A percentile compares a stretch with the other conserved stretches of the same genome.
These are phyloP conservation scores for Claviceps sorghi DNA, from an alignment of 2,329 filamentous ascomycete species.

Conservation along the genomic window DNA sequence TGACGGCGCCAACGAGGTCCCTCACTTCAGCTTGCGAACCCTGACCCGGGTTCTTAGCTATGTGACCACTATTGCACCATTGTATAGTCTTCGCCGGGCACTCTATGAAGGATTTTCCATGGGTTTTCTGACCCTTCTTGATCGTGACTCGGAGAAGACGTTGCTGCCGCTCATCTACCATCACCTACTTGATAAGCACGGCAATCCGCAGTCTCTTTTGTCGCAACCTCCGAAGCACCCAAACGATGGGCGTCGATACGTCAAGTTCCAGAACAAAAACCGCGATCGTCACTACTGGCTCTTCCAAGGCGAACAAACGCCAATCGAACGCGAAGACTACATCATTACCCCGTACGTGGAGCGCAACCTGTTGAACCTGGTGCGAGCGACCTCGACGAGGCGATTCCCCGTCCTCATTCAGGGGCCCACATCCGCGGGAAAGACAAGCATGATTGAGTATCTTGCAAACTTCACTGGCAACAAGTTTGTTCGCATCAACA, in stretches of 20 bases:
- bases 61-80: slow-evolving; percentile 66
- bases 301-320: slow-evolving; percentile 51
- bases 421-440: slow-evolving; percentile 90
- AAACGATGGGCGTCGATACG: slow-evolving; percentile 59
- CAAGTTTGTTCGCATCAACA: slow-evolving; percentile 96
- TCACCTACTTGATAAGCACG: slow-evolving; percentile 57
- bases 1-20: slow-evolving; percentile 88
- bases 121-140: slow-evolving; percentile 87
- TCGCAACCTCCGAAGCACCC: slow-evolving; percentile 67
- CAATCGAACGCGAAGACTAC: slow-evolving; percentile 67
- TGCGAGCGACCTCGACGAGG: slow-evolving; percentile 81
- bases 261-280: slow-evolving; percentile 56
- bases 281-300: slow-evolving; percentile 75
- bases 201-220: slow-evolving; percentile 56
- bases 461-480: slow-evolving; percentile 94
- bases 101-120: slow-evolving; percentile 94
- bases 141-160: slow-evolving; percentile 64
- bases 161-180: slow-evolving; percentile 68
- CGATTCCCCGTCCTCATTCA: slow-evolving; percentile 91
- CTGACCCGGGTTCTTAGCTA: slow-evolving; percentile 82
- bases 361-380: slow-evolving; percentile 85
- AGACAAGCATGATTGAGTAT: slow-evolving; percentile 99
- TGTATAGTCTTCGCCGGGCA: slow-evolving; percentile 73
- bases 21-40: slow-evolving; percentile 92
- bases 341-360: slow-evolving; percentile 95